Conservation (phyloP, 257 asterid species). For the Ehretia macrophylla region DNA sequence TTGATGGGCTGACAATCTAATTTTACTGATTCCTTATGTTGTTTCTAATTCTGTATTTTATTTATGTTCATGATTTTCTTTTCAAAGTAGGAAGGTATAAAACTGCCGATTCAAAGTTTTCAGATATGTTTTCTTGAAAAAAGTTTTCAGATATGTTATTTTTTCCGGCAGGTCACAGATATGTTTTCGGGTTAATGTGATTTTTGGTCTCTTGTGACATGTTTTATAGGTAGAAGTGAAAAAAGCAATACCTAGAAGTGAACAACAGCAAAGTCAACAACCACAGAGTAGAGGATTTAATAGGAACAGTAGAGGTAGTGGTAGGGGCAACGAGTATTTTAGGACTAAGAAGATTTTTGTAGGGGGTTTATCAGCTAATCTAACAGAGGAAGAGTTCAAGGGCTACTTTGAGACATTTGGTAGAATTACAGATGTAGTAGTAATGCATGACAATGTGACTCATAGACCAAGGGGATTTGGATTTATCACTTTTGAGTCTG, state of each 20-base stretch:
- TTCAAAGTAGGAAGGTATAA: too few species aligned
- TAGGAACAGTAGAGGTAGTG: slow-evolving; percentile 41
- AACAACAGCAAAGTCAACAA: slow-evolving; percentile 52
- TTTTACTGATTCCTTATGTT: too few species aligned
- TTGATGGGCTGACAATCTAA: too few species aligned
- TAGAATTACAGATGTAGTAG: slow-evolving; percentile 81
- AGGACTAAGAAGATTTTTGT: slow-evolving; percentile 91
- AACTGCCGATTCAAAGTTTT: too few species aligned
- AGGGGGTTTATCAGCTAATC: slow-evolving; percentile 80
- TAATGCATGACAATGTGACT: slow-evolving; percentile 80
- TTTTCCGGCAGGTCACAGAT: neutral
- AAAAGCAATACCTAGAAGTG: slow-evolving; percentile 85
- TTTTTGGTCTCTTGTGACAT: slow-evolving; percentile 14
- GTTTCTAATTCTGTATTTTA: too few species aligned
- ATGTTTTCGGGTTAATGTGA: neutral
- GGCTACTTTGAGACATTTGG: slow-evolving; percentile 78
- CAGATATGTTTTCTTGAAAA: too few species aligned
- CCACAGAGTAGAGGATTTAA: slow-evolving; percentile 37
- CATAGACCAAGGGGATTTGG: slow-evolving; percentile 97
- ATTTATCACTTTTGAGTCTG: slow-evolving; percentile 76
- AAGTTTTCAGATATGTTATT: neutral
- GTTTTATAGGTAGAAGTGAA: slow-evolving; percentile 80
- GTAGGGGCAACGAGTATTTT: slow-evolving; percentile 51
- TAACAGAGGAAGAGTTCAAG: slow-evolving; percentile 79
- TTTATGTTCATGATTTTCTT: too few species aligned